Evolutionary conservation across 2,329 filamentous ascomycete genomes (phyloP), one percentile per base, ranked within the genome.

Genomic region (Fusarium liriodendri): DNA sequence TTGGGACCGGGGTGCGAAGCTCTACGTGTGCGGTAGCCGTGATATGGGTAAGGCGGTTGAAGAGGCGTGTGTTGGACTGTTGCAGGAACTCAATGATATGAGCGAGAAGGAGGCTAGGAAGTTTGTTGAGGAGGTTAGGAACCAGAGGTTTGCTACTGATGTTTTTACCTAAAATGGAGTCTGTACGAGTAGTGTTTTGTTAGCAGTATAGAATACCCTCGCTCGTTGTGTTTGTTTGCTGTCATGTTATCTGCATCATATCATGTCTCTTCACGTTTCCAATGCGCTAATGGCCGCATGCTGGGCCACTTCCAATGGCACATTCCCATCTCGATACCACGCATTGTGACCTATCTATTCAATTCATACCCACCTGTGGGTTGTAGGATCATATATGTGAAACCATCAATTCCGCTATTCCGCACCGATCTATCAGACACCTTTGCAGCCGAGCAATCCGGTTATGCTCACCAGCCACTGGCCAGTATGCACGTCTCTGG

Each of bases 11-110:
- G 60, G 60, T 1, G 69, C 60, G 16, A 66, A 18, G 6, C 14
- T 69, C 10, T 71, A 69, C 22, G 69, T 71, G 5, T 71, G 66
- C 6, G 69, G 68, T 7, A 27, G 68, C 11, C 47, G 65, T 1
- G 68, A 62, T 2, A 58, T 71, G 10, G 68, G 65, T 35, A 69
- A 64, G 32, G 64, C 57, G 0, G 64, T 66, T 4, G 64, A 66
- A 8, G 64, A 66, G 57, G 20, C 27, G 11, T 60, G 57, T 13
- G 57, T 60, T 20, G 38, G 18, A 13, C 5, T 60, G 7, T 6
- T 45, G 27, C 32, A 33, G 57, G 57, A 60, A 10, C 5, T 60
- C 2, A 27, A 60, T 6, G 27, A 29, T 8, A 60, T 60, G 57
- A 40, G 9, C 5, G 57, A 45, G 2, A n/a, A 18, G 25, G 38